These are phyloP conservation scores for Bromus sterilis DNA, from an alignment of 176 grass and related monocot species.

Conservation along the genomic window DNA sequence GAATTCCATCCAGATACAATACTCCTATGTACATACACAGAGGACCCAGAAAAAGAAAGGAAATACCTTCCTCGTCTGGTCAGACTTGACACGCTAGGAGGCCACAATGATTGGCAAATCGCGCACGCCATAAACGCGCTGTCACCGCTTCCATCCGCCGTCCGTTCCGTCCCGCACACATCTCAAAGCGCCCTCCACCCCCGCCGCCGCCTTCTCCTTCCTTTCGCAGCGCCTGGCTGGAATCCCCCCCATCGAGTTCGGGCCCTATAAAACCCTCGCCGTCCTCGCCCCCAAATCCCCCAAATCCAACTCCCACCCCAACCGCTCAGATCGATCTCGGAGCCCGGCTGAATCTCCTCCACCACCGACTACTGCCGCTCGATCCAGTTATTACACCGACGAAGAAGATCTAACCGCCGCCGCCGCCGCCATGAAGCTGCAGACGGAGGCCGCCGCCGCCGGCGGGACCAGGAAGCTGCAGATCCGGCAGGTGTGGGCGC, in stretches of 20 bases:
- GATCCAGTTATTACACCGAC: not conserved
- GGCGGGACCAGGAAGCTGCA: not conserved
- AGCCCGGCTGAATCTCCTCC: not conserved
- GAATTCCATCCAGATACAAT: not conserved
- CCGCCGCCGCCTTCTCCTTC: conserved; percentile 1
- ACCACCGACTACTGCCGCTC: not conserved
- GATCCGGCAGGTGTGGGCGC: conserved; percentile 73
- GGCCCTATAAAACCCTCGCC: conserved; percentile 4
- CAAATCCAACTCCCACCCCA: not conserved
- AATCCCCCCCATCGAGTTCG: not conserved
- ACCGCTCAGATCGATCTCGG: not conserved
- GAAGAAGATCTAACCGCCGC: not conserved
- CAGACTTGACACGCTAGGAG: not conserved
- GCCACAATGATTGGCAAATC: conserved; percentile 9
- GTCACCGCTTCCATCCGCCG: not conserved
- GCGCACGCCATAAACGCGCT: conserved; percentile 36
- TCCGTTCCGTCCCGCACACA: not conserved
- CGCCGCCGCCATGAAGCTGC: not conserved
- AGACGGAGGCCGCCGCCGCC: not conserved
- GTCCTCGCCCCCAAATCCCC: not conserved
- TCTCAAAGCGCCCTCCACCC: conserved; percentile 13
- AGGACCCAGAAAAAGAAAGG: not conserved
- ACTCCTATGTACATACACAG: not conserved
- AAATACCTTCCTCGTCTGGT: not conserved
- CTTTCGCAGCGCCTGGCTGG: not conserved